Conservation (phyloP, 176 grass and related monocot species). For the Eleusine indica region DNA sequence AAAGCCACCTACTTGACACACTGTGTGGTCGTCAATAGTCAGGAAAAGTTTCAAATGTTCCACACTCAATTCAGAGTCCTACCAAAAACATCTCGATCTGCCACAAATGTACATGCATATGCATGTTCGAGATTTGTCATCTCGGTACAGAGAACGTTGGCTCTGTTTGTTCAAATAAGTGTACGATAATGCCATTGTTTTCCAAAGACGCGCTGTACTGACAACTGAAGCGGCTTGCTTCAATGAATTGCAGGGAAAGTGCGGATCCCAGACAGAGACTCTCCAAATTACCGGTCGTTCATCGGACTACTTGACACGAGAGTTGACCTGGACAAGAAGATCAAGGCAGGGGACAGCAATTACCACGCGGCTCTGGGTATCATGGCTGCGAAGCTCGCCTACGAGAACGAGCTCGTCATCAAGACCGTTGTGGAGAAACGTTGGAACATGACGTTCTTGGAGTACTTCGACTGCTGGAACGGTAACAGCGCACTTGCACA, state of each 20-base stretch:
- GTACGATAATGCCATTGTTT: not conserved
- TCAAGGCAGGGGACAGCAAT: conserved; percentile 40
- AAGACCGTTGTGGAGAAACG: conserved; percentile 30
- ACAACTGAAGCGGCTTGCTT: not conserved
- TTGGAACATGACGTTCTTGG: conserved; percentile 81
- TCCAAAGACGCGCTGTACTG: not conserved
- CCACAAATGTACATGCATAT: not conserved
- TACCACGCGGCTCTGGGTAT: conserved; percentile 65
- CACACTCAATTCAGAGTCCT: not conserved
- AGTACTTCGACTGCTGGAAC: conserved; percentile 87
- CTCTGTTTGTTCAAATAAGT: not conserved
- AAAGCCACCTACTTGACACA: too few species aligned
- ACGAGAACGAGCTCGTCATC: conserved; percentile 70
- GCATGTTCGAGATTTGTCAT: not conserved
- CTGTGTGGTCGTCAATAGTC: not conserved
- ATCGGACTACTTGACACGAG: conserved; percentile 65
- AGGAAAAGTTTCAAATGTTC: not conserved
- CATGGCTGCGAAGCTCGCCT: conserved; percentile 83
- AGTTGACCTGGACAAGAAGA: conserved; percentile 63
- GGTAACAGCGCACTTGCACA: conserved; percentile 37
- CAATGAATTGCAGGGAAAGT: conserved; percentile 44
- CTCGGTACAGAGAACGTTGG: not conserved
- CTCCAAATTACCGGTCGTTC: conserved; percentile 55
- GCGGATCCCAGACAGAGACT: conserved; percentile 44
- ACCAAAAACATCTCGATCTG: not conserved